Evolutionary conservation across 2,329 filamentous ascomycete genomes (phyloP).

Genomic region (Penicillium sp.): DNA sequence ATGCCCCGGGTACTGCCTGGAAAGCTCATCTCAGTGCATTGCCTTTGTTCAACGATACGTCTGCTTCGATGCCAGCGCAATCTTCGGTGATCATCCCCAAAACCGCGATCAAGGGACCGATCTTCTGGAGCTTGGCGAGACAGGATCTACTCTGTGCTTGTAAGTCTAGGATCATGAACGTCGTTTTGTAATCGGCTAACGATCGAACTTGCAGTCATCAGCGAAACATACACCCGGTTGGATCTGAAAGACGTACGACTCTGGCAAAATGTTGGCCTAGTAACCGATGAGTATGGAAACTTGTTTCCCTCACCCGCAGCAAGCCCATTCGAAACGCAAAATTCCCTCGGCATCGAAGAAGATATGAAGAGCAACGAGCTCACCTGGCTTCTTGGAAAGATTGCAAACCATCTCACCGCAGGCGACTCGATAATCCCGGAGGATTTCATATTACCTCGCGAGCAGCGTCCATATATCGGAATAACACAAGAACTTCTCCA

Average conservation of each 20-base stretch:
- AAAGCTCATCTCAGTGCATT: constrained; percentile 17
- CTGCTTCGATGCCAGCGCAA: not conserved
- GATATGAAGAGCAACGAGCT: constrained; percentile 17
- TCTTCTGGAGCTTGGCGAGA: constrained; percentile 22
- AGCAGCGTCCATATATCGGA: constrained; percentile 10
- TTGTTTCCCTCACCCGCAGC: constrained; percentile 3
- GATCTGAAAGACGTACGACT: constrained; percentile 18
- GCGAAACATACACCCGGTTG: constrained; percentile 16
- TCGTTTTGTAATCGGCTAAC: not conserved
- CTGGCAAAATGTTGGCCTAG: constrained; percentile 19
- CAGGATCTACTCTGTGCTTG: constrained; percentile 23
- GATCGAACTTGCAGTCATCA: constrained; percentile 11
- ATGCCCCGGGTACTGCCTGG: constrained; percentile 20
- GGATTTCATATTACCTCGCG: constrained; percentile 10
- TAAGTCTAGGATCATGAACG: not conserved
- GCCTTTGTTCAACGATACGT: constrained; percentile 8
- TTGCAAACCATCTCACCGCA: constrained; percentile 17
- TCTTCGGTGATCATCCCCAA: constrained; percentile 8
- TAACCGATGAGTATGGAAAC: constrained; percentile 6
- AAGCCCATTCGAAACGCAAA: constrained; percentile 4
- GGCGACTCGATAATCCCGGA: constrained; percentile 12
- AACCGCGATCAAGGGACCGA: constrained; percentile 15
- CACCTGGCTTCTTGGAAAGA: constrained; percentile 21
- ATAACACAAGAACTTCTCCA: constrained; percentile 15
- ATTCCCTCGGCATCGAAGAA: constrained; percentile 11